phyloP scores from a whole-genome alignment of 1,284 basidiomycete genomes.

The Neolentinus lepideus region DNA sequence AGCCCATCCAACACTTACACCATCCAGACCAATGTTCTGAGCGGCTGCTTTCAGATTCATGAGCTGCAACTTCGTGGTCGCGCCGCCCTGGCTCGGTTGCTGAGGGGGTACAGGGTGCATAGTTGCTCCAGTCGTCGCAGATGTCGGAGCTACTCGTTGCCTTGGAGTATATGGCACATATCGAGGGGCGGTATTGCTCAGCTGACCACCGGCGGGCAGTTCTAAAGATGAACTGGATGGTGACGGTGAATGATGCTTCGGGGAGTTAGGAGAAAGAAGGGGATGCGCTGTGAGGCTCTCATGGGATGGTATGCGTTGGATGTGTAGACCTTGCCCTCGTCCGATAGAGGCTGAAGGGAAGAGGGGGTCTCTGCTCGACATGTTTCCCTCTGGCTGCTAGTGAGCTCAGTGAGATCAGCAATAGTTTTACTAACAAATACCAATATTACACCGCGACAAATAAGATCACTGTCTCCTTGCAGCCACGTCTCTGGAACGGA shows the following conservation, averaged over 20 bases:
- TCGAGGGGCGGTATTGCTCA: constrained; percentile 22
- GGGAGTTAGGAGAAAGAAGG: constrained; percentile 40
- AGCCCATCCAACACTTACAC: constrained; percentile 71
- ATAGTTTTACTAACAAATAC: neutral
- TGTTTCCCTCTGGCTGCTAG: constrained; percentile 2
- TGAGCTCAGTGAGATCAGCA: neutral
- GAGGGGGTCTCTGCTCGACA: constrained; percentile 24
- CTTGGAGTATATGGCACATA: constrained; percentile 52
- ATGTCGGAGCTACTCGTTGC: constrained; percentile 42
- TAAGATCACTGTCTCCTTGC: too few relatives aligned
- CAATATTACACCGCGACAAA: neutral
- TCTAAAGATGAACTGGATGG: neutral
- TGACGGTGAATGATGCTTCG: constrained; percentile 11
- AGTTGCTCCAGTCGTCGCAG: constrained; percentile 35
- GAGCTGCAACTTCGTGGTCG: constrained; percentile 64
- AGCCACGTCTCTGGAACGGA: too few relatives aligned
- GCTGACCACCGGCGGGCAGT: constrained; percentile 15
- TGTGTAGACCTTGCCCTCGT: constrained; percentile 32
- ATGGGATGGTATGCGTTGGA: constrained; percentile 41
- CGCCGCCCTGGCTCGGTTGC: constrained; percentile 39
- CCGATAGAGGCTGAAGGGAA: constrained; percentile 51
- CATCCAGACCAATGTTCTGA: constrained; percentile 68
- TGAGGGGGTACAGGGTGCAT: constrained; percentile 31
- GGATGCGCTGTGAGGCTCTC: constrained; percentile 59
- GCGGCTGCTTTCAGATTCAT: constrained; percentile 78